Evolutionary conservation across 1,139 yeast genomes (phyloP).

Genomic region (Pichia sp.): DNA sequence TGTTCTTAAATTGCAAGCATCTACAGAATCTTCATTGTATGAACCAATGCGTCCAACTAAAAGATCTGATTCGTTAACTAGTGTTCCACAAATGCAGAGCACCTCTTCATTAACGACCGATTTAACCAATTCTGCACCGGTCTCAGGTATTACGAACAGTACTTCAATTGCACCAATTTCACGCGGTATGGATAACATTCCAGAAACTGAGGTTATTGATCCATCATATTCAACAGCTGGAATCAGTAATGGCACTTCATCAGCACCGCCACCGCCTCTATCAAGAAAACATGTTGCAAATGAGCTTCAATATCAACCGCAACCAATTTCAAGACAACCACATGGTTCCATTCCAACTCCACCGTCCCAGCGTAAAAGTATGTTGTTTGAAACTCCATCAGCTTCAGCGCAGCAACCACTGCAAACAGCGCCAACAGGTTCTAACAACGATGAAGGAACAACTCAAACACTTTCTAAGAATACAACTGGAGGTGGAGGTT

Average conservation of each 20-base stretch:
- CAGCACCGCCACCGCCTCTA: slow-evolving; percentile 64
- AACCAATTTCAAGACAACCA: slow-evolving; percentile 12
- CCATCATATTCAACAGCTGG: slow-evolving; percentile 2
- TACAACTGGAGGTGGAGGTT: slow-evolving; percentile 25
- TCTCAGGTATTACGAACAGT: slow-evolving; percentile 4
- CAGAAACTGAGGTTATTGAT: slow-evolving; percentile 7
- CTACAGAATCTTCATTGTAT: slow-evolving; percentile 8
- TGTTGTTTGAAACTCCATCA: slow-evolving; percentile 2
- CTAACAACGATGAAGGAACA: slow-evolving; percentile 8
- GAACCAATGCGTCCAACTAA: slow-evolving; percentile 20
- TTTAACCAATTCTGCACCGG: slow-evolving; percentile 9
- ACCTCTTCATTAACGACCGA: slow-evolving; percentile 3
- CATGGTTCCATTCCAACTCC: slow-evolving; percentile 25
- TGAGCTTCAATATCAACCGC: not conserved
- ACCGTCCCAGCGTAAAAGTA: slow-evolving; percentile 23
- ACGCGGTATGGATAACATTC: slow-evolving; percentile 9
- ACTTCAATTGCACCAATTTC: slow-evolving; percentile 5
- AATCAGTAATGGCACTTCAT: not conserved
- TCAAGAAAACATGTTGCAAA: slow-evolving; percentile 40
- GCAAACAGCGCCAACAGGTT: slow-evolving; percentile 16
- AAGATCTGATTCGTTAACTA: slow-evolving; percentile 18
- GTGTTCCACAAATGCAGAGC: slow-evolving; percentile 8
- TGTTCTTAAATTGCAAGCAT: not conserved
- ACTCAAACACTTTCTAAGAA: slow-evolving; percentile 18
- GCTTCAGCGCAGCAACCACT: slow-evolving; percentile 5